A percentile compares a stretch with the other conserved stretches of the same genome.
These are phyloP conservation scores for Monosporascus sp. DNA, from an alignment of 2,329 filamentous ascomycete genomes.

Conservation along the genomic window DNA sequence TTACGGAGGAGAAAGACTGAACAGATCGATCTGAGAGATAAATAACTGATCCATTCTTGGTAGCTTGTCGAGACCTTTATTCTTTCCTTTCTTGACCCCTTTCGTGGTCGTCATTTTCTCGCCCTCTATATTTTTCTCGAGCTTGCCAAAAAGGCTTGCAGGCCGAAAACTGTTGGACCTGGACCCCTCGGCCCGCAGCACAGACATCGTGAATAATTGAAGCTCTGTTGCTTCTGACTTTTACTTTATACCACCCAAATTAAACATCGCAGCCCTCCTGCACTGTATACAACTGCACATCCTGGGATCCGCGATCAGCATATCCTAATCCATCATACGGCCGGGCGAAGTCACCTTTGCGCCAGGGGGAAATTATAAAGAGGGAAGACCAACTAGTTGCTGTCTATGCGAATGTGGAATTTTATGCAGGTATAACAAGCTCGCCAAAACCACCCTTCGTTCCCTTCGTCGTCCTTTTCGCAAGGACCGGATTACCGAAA, in stretches of 20 bases:
- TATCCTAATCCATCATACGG: neutral
- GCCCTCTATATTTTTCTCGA: too few species aligned
- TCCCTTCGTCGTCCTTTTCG: conserved; percentile 11
- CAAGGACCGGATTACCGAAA: conserved; percentile 9
- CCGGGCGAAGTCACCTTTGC: neutral
- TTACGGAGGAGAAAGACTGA: neutral
- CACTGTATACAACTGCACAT: neutral
- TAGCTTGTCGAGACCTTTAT: too few species aligned
- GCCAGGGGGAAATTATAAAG: neutral
- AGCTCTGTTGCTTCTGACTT: neutral
- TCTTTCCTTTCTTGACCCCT: too few species aligned
- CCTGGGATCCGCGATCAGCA: neutral
- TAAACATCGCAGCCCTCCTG: neutral
- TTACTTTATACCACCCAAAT: neutral
- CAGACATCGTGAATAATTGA: neutral
- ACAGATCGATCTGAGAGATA: too few species aligned
- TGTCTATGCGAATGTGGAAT: conserved; percentile 13
- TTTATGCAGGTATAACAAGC: conserved; percentile 10
- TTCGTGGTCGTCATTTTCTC: too few species aligned
- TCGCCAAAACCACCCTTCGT: conserved; percentile 13
- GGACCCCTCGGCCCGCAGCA: neutral
- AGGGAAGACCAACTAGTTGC: conserved; percentile 7
- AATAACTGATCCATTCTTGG: too few species aligned
- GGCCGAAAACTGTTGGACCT: neutral
- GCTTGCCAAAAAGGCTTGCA: neutral